phyloP scores from a whole-genome alignment of 495 filamentous ascomycete species.

The Astrocystis sublimbata region DNA sequence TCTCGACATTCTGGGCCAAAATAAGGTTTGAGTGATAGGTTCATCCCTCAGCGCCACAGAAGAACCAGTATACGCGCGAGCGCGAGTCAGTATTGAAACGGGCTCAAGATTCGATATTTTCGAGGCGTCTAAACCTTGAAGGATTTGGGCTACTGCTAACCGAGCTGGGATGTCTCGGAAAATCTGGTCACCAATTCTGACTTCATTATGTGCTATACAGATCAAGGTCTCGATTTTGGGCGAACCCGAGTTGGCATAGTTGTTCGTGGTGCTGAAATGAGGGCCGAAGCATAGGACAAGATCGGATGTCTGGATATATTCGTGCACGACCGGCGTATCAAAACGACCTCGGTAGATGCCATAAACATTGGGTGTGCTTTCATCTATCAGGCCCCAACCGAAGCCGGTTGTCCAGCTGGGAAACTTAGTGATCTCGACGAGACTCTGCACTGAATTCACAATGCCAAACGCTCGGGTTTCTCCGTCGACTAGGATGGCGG shows the following conservation, averaged over 20 bases:
- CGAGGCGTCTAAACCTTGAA: neutral
- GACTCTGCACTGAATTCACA: constrained; percentile 64
- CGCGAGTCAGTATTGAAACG: constrained; percentile 3
- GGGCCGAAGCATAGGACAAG: constrained; percentile 73
- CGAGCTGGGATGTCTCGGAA: constrained; percentile 15
- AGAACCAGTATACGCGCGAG: neutral
- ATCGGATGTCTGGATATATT: constrained; percentile 68
- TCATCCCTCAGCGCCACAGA: constrained; percentile 7
- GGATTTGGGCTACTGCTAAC: constrained; percentile 5
- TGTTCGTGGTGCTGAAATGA: constrained; percentile 34
- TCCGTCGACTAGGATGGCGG: constrained; percentile 76
- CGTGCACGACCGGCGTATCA: constrained; percentile 60
- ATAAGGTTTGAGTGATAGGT: constrained; percentile 69
- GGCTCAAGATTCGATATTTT: neutral
- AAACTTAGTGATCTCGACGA: constrained; percentile 63
- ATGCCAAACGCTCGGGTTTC: constrained; percentile 70
- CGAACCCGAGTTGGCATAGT: constrained; percentile 32
- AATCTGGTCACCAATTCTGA: constrained; percentile 13
- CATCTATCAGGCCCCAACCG: constrained; percentile 77
- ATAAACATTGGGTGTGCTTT: constrained; percentile 65
- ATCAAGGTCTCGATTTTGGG: constrained; percentile 24
- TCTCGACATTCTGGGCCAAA: constrained; percentile 71
- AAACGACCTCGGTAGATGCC: constrained; percentile 76
- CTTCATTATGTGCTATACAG: constrained; percentile 5
- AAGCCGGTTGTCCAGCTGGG: constrained; percentile 75